phyloP scores from a whole-genome alignment of 495 filamentous ascomycete genomes.

The Lasiosphaeriaceae sp. region DNA sequence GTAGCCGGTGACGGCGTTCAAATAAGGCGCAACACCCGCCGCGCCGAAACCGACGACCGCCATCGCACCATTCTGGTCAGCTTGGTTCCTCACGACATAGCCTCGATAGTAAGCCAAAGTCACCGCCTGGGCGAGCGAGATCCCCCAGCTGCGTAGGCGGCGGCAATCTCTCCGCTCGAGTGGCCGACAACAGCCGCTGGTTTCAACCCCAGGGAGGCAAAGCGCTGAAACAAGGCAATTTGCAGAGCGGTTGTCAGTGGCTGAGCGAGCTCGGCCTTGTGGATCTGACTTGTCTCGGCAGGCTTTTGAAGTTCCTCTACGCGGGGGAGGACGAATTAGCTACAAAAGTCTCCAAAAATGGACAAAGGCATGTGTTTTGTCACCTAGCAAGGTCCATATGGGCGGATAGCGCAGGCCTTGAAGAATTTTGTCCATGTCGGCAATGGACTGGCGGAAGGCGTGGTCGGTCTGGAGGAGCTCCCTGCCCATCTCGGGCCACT shows the following conservation, averaged over 20 bases:
- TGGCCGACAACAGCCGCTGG: constrained; percentile 26
- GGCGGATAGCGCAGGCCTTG: not conserved
- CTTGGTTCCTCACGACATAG: constrained; percentile 6
- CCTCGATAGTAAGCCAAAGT: constrained; percentile 15
- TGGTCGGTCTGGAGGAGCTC: constrained; percentile 9
- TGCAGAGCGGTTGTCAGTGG: constrained; percentile 23
- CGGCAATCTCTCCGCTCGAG: constrained; percentile 32
- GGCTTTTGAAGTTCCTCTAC: not conserved
- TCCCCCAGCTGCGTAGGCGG: constrained; percentile 21
- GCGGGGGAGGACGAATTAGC: not conserved
- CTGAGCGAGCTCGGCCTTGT: constrained; percentile 13
- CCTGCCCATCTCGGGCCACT: constrained; percentile 28
- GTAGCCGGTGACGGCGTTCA: not conserved
- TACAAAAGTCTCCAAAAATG: not conserved
- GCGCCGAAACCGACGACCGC: no score
- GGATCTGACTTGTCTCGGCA: not conserved
- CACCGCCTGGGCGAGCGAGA: constrained; percentile 19
- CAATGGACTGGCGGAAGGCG: not conserved
- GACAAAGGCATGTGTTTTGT: no score
- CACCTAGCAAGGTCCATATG: not conserved
- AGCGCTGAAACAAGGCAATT: constrained; percentile 16
- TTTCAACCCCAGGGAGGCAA: constrained; percentile 17
- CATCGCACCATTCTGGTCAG: no score
- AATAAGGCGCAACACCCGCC: no score
- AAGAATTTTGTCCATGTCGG: not conserved